Evolutionary conservation across 2,329 filamentous ascomycete species (phyloP), one percentile per base, ranked within the genome.

Genomic region (Ramularia collo-cygni): DNA sequence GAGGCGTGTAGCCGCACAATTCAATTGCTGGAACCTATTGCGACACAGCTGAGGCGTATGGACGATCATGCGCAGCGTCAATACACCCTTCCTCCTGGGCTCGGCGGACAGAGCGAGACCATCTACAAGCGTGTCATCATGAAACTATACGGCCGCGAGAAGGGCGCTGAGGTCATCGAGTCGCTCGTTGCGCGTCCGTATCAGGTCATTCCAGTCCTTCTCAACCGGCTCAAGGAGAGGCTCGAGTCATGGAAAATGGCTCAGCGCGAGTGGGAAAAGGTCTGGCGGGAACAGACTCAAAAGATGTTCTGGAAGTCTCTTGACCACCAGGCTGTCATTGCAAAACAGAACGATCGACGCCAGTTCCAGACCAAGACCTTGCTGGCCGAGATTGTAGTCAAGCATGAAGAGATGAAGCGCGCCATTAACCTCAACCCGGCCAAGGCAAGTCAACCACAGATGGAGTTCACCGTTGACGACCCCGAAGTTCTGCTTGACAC

Each of bases 121-220:
- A 95, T 98, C 57, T 95, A 95, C 65, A 92, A 93, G 68, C 84
- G 92, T 3, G 87, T 96, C 14, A 83, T 95, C 57, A 95, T 95
- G 75, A 98, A 98, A 68, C 83, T 98, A 9, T 98, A 98, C 53
- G 89, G 89, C 13, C 71, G 77, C 7, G 87, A 95, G 33, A 80
- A 80, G 48, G 92, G 92, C 10, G 79, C 81, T 29, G 81, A 87
- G 38, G 88, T 96, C 33, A 85, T 95, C 40, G 81, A 83, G 36
- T 83, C 94, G 57, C 80, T 98, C 67, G 93, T 94, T 60, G 73
- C 74, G 29, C 76, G 85, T 39, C 92, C 92, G 0, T 89, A 85
- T 56, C 81, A 81, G 28, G 89, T 96, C 3, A 79, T 98, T 2
- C 92, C 92, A 0, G 80, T 96, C 27, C 76, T 98, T 18, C 71